Evolutionary conservation across 1,284 basidiomycete species (phyloP).

Genomic region (Cutaneotrichosporon cavernicola): DNA sequence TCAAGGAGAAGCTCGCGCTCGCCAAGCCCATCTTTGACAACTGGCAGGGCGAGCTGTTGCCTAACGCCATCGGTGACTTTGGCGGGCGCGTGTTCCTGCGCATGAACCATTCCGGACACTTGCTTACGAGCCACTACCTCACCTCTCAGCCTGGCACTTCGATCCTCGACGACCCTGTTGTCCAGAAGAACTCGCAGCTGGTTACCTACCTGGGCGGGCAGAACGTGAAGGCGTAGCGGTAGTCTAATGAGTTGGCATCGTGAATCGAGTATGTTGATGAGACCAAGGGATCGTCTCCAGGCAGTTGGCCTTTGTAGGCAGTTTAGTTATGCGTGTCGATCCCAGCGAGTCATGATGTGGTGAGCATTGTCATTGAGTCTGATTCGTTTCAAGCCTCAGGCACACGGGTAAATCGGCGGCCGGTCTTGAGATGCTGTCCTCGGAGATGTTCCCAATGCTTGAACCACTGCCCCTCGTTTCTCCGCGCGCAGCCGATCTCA

Average conservation of each 20-base stretch:
- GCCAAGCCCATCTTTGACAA: neutral
- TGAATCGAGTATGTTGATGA: neutral
- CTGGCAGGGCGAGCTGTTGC: constrained; percentile 15
- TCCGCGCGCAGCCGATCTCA: no score
- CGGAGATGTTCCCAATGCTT: no score
- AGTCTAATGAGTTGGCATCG: neutral
- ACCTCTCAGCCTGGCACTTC: constrained; percentile 18
- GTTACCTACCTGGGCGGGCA: constrained; percentile 26
- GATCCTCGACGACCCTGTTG: constrained; percentile 35
- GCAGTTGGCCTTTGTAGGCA: no score
- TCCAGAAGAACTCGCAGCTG: constrained; percentile 28
- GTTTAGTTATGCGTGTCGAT: no score
- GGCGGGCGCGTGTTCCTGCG: constrained; percentile 39
- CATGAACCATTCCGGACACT: constrained; percentile 31
- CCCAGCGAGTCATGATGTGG: no score
- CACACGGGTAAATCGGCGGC: no score
- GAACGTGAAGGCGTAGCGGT: constrained; percentile 1
- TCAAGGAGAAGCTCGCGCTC: neutral
- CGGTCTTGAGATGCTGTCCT: no score
- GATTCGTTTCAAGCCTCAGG: no score
- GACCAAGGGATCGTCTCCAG: no score
- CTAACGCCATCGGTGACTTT: constrained; percentile 29
- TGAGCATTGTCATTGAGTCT: no score
- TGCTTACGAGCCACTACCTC: constrained; percentile 37
- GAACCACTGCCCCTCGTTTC: no score